These are phyloP conservation scores for Beauveria varroae DNA, from an alignment of 2,329 filamentous ascomycete species.

Conservation along the genomic window DNA sequence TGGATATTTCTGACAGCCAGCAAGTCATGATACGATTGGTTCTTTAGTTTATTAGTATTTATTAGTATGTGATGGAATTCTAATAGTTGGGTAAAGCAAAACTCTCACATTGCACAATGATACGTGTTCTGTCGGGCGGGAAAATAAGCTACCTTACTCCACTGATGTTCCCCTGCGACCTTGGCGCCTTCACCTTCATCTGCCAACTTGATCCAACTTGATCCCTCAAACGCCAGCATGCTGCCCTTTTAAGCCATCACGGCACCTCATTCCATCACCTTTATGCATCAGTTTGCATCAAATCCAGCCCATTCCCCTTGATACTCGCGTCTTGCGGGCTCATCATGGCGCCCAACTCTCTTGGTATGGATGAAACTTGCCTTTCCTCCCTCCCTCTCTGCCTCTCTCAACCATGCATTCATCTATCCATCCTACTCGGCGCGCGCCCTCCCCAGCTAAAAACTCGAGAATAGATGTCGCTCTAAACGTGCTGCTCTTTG, in stretches of 20 bases:
- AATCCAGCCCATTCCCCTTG: neutral
- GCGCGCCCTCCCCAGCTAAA: neutral
- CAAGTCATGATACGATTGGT: no score
- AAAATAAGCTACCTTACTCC: neutral
- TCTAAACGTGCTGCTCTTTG: slow-evolving; percentile 29
- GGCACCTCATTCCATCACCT: neutral
- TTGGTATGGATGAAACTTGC: neutral
- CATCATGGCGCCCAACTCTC: slow-evolving; percentile 16
- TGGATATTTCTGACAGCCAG: no score
- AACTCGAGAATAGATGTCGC: slow-evolving; percentile 16
- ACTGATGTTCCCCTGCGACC: neutral
- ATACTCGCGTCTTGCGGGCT: no score
- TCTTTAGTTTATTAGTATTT: no score
- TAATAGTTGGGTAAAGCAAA: no score
- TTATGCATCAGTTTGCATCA: neutral
- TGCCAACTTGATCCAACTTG: neutral
- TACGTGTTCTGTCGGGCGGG: neutral
- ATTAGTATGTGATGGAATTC: no score
- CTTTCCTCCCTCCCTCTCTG: neutral
- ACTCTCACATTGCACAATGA: neutral
- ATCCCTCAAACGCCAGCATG: neutral
- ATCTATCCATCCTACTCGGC: neutral
- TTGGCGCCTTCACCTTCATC: neutral
- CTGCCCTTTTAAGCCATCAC: neutral
- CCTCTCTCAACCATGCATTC: neutral